A percentile compares a stretch with the other conserved stretches of the same genome.
These are phyloP conservation scores for Irpex lacteus DNA, from an alignment of 1,284 basidiomycete species.

Conservation along the genomic window DNA sequence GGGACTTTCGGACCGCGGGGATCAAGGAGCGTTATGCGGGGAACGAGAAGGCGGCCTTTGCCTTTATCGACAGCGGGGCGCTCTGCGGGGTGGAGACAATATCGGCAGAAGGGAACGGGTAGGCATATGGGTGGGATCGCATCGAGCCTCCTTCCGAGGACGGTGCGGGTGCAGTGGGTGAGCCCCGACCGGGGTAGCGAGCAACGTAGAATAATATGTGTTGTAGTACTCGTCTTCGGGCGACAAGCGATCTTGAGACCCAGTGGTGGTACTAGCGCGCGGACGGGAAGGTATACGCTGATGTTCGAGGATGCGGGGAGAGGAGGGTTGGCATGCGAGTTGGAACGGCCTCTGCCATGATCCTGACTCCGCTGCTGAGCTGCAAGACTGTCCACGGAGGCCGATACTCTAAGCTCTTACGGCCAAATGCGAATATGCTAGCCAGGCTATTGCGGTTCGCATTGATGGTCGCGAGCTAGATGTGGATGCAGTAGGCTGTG, in stretches of 20 bases:
- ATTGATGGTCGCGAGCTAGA: not conserved
- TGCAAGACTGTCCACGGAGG: constrained; percentile 20
- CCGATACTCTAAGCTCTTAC: constrained; percentile 24
- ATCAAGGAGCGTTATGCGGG: constrained; percentile 20
- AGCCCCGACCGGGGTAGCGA: constrained; percentile 11
- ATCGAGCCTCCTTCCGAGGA: not conserved
- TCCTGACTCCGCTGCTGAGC: not conserved
- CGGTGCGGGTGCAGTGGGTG: not conserved
- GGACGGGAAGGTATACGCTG: constrained; percentile 1
- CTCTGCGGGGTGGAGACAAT: constrained; percentile 1
- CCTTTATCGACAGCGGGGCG: constrained; percentile 20
- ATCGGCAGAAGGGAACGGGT: constrained; percentile 26
- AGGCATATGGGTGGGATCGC: constrained; percentile 18
- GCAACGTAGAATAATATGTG: constrained; percentile 21
- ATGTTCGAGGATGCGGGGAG: constrained; percentile 5
- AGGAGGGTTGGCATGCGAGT: constrained; percentile 3
- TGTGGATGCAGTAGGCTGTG: constrained; percentile 9
- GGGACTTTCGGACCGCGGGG: constrained; percentile 20
- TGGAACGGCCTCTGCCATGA: constrained; percentile 8
- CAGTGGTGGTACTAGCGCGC: constrained; percentile 10
- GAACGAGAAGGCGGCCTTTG: constrained; percentile 18
- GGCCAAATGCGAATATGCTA: constrained; percentile 45
- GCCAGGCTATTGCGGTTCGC: constrained; percentile 43
- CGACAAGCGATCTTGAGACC: constrained; percentile 6
- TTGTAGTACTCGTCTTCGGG: constrained; percentile 18